Conservation (phyloP, 2,329 filamentous ascomycete species). For the Chaetomiaceae sp. region DNA sequence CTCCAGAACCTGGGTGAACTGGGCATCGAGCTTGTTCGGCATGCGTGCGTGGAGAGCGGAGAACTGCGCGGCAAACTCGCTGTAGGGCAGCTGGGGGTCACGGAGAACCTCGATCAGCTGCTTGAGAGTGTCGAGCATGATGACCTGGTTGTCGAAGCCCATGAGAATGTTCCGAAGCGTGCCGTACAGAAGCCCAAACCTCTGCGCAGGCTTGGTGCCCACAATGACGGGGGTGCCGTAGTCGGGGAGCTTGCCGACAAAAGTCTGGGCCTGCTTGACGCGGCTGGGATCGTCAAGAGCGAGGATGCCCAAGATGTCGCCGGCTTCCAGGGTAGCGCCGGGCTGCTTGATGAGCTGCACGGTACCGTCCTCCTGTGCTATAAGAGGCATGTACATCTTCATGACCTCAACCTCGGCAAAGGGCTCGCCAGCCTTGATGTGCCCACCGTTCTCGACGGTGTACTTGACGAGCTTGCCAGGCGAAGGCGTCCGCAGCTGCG, state of each 20-base stretch:
- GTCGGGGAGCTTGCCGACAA: slow-evolving; percentile 83
- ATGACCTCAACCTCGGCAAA: slow-evolving; percentile 99
- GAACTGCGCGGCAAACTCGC: slow-evolving; percentile 93
- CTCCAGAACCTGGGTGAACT: slow-evolving; percentile 81
- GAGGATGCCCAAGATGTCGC: slow-evolving; percentile 96
- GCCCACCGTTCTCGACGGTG: slow-evolving; percentile 89
- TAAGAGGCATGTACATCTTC: slow-evolving; percentile 99
- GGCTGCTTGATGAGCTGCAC: slow-evolving; percentile 99
- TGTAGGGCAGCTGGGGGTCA: slow-evolving; percentile 85
- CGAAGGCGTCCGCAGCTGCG: slow-evolving; percentile 88
- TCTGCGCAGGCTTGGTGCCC: slow-evolving; percentile 87
- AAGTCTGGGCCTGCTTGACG: slow-evolving; percentile 94
- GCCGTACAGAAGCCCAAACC: slow-evolving; percentile 70
- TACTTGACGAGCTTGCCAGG: slow-evolving; percentile 99
- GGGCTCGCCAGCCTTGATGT: slow-evolving; percentile 85
- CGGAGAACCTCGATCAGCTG: slow-evolving; percentile 88
- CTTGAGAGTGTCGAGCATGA: slow-evolving; percentile 83
- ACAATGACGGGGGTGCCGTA: slow-evolving; percentile 82
- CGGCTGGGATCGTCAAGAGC: slow-evolving; percentile 91
- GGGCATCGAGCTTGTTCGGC: slow-evolving; percentile 84
- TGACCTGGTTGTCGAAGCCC: slow-evolving; percentile 95
- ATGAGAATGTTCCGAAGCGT: slow-evolving; percentile 83
- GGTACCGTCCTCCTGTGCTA: slow-evolving; percentile 90
- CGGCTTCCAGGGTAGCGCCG: slow-evolving; percentile 93
- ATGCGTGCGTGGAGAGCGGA: slow-evolving; percentile 96